Base-by-base conservation (phyloP, 148 eudicot genomes). In the Salicornia ramosissima region DNA sequence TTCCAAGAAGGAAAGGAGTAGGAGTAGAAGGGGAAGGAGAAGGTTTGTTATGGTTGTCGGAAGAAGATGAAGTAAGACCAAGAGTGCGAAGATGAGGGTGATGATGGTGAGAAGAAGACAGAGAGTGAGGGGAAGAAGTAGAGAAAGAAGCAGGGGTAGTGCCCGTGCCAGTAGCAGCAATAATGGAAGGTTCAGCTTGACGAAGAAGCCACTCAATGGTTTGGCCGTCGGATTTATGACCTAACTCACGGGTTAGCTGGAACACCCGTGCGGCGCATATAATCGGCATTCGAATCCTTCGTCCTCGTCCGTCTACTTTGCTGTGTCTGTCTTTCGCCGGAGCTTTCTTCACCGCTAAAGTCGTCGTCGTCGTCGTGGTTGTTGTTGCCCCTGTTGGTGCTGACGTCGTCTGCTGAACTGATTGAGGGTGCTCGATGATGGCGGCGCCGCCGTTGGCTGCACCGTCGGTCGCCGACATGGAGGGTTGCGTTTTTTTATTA, bases 151-250 rank as follows among this genome's bases (percentile, higher is more conserved):
- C 86, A 0, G 94, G 94, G 0, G 88, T 86, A 0, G 88, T 88
- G 0, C 94, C 94, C 9, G 90, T 88, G 0, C 94, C 94, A 21
- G 94, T 88, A 29, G 90, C 90, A 46, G 90, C 94, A 16, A 88
- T 86, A 18, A 88, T 84, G 5, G 94, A 83, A 2, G 90, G 94
- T 70, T 88, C 94, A 28, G 94, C 94, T 52, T 88, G 94, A 0
- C 90, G 90, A 52, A 88, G 88, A 1, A 88, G 84, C 94, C 94
- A 88, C 80, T 88, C 94, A 25, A 88, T 88, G 40, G 94, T 88
- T 30, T 86, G 88, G 19, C 94, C 94, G 63, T 88, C 94, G 31
- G 94, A 88, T 68, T 88, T 88, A 70, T 88, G 94, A 2, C 94
- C 94, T 1, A 88, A 70, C 55, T 88, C 93, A 16, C 93, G 83